Percentiles rank a stretch among this genome's conserved stretches.
Evolutionary conservation across 352 stramenopile species (phyloP).

Genomic region (Globisporangium abappressorium): DNA sequence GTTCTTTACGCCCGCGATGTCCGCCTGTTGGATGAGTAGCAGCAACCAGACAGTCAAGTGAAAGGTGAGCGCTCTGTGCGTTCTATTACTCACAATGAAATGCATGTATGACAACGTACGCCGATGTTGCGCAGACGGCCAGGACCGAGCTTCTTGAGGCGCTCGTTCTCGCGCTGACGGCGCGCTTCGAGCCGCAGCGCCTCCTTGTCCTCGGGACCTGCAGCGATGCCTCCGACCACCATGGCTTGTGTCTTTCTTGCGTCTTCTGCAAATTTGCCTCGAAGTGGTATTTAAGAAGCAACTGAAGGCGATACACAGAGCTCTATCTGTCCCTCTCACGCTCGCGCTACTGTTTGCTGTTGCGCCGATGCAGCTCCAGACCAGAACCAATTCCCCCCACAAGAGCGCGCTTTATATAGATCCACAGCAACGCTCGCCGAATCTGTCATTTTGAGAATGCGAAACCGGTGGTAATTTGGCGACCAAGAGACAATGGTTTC

Average conservation of each 20-base stretch:
- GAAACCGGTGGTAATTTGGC: constrained; percentile 4
- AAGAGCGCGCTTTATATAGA: constrained; percentile 3
- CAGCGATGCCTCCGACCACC: constrained; percentile 16
- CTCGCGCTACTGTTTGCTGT: not conserved
- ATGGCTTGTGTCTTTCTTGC: constrained; percentile 4
- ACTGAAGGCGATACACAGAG: not conserved
- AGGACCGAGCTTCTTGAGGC: constrained; percentile 60
- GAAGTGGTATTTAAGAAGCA: not conserved
- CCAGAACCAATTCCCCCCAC: not conserved
- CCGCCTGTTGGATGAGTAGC: constrained; percentile 29
- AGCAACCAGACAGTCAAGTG: not conserved
- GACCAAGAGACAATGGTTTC: not conserved
- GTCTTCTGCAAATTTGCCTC: not conserved
- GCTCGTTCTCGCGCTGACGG: constrained; percentile 61
- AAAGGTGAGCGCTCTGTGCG: constrained; percentile 4
- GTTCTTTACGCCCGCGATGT: constrained; percentile 75
- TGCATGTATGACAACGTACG: constrained; percentile 25
- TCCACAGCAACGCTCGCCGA: not conserved
- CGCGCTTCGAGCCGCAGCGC: constrained; percentile 53
- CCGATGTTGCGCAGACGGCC: constrained; percentile 67
- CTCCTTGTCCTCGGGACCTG: constrained; percentile 37
- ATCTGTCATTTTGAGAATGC: constrained; percentile 1
- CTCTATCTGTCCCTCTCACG: not conserved
- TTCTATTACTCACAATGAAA: not conserved
- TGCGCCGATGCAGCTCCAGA: not conserved